phyloP scores from a whole-genome alignment of 73 alveolate species.

The Tetrahymena borealis region DNA sequence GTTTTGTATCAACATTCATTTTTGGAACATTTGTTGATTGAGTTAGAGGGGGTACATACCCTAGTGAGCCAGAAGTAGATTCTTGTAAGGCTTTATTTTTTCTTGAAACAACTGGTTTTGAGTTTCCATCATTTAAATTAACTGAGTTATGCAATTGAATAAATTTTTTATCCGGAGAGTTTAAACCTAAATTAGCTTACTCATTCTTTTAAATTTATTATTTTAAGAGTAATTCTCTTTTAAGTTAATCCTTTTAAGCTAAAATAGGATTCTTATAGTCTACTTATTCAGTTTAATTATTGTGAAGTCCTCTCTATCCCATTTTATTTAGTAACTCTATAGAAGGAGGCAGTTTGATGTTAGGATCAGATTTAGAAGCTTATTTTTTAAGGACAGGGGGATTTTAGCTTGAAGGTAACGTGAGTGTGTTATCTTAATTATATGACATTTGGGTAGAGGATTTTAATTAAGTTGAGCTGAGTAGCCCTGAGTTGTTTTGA shows the following conservation, averaged over 20 bases:
- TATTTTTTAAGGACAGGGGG: background rate
- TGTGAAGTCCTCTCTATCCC: background rate
- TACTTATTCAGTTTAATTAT: background rate
- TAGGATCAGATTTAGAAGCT: background rate
- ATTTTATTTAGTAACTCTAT: background rate
- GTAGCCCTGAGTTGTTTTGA: background rate
- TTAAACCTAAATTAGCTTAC: background rate
- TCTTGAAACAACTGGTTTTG: background rate
- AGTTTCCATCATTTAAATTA: background rate
- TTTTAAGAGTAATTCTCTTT: background rate
- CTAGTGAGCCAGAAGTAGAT: background rate
- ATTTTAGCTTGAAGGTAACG: background rate
- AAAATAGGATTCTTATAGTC: background rate
- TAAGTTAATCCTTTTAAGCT: background rate
- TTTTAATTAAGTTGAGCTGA: background rate
- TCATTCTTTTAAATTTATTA: background rate
- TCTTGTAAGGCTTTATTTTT: background rate
- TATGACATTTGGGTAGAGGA: background rate
- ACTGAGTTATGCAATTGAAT: background rate
- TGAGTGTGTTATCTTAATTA: background rate
- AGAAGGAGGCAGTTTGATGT: background rate
- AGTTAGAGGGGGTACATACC: background rate
- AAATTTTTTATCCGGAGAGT: background rate
- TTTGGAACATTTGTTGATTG: background rate
- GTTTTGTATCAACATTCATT: background rate